Base-by-base conservation (phyloP, 2,329 filamentous ascomycete genomes). In the Fusarium sp. region DNA sequence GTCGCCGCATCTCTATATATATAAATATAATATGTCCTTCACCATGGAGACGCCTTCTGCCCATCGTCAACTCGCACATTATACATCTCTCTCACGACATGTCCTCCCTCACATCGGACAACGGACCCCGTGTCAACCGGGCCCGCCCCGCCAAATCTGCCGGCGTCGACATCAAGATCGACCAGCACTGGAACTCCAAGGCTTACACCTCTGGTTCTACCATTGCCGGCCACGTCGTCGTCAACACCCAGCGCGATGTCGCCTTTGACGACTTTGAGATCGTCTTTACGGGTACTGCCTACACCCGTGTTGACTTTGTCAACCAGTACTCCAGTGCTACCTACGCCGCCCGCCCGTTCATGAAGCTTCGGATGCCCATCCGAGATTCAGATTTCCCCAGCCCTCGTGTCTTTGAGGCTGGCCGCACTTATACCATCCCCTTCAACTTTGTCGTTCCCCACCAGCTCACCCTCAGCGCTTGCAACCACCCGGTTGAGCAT, bases 361-460 rank as follows among this genome's bases (percentile, higher is more conserved):
- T 91, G 75, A 89, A 89, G 82, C 81, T 89, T 70, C 82, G 84
- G 64, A 90, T 91, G 86, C 89, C 89, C 11, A 82, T 90, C 23
- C 68, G 71, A 57, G 83, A 84, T n/a, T 83, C 84, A 1, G 78
- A 82, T 8, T 86, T 90, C 63, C 89, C 89, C 3, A 80, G 81
- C 9, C 82, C 85, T 23, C 82, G 85, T 37, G 76, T 89, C 34
- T 87, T 90, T 68, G 82, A 87, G 79, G 82, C 84, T n/a, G 87
- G 85, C 3, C 79, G 80, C 72, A 84, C 83, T 30, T 88, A 89
- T 80, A 84, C 77, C 16, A 80, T 91, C 27, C 89, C 89, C n/a
- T 89, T 91, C 82, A 81, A 89, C 81, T 91, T 91, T 73, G 86
- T 91, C 67, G 85, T 91, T 18, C 89, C 89, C n/a, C 83, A 84